These are phyloP conservation scores for Fusarium euwallaceae DNA, from an alignment of 2,329 filamentous ascomycete species.

Conservation along the genomic window DNA sequence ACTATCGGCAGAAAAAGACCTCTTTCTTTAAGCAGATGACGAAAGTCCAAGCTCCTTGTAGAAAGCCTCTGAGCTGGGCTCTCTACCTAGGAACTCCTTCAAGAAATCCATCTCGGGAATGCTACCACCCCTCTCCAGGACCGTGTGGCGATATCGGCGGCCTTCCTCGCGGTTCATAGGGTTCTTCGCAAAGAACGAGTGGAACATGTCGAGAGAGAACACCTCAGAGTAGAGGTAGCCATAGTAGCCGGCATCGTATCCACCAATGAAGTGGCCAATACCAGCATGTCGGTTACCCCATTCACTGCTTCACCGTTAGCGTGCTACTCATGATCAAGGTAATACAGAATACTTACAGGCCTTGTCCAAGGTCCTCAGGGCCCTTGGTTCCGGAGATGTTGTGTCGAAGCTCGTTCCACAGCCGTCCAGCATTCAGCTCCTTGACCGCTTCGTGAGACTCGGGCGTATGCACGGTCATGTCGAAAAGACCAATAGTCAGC, in stretches of 20 bases:
- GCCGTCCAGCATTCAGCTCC: constrained; percentile 71
- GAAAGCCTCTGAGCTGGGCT: constrained; percentile 83
- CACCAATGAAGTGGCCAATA: constrained; percentile 86
- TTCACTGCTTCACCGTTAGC: constrained; percentile 58
- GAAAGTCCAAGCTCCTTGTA: constrained; percentile 78
- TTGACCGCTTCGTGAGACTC: constrained; percentile 77
- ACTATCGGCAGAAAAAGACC: not conserved
- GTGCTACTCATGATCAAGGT: not conserved
- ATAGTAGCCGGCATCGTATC: constrained; percentile 90
- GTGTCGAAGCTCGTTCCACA: constrained; percentile 80
- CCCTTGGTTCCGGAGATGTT: constrained; percentile 82
- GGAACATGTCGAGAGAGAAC: constrained; percentile 89
- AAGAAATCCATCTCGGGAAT: constrained; percentile 86
- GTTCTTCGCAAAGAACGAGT: constrained; percentile 80
- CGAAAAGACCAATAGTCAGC: constrained; percentile 84
- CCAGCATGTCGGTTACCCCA: constrained; percentile 86
- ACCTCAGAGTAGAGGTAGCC: constrained; percentile 81
- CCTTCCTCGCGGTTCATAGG: constrained; percentile 84
- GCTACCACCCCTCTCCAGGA: constrained; percentile 82
- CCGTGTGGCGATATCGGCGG: constrained; percentile 80
- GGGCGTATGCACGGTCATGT: constrained; percentile 84
- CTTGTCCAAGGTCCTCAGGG: constrained; percentile 74
- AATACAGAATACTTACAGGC: constrained; percentile 59
- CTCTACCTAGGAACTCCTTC: constrained; percentile 81
- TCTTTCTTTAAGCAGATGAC: constrained; percentile 27